phyloP scores from a whole-genome alignment of 2,329 filamentous ascomycete species.

The Laburnicola sp. region DNA sequence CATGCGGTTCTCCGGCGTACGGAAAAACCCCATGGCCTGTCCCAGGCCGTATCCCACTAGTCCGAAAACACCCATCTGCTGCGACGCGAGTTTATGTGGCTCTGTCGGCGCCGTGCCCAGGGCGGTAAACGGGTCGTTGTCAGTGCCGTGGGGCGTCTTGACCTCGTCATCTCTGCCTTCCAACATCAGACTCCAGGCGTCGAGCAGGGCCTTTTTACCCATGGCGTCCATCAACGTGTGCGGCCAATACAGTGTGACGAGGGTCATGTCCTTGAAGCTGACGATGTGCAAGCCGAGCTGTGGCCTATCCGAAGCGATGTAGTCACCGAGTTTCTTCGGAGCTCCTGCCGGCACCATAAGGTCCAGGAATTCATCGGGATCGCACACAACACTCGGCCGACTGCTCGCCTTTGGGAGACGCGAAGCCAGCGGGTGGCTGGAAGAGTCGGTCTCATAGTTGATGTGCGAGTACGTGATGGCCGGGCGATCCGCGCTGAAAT shows the following conservation, averaged over 20 bases:
- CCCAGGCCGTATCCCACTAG: slow-evolving; percentile 1
- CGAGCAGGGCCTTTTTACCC: slow-evolving; percentile 20
- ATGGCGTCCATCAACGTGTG: slow-evolving; percentile 30
- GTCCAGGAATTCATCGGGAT: slow-evolving; percentile 2
- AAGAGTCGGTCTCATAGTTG: background rate
- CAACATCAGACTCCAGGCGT: slow-evolving; percentile 29
- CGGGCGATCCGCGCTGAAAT: background rate
- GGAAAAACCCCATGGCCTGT: background rate
- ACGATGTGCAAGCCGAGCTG: slow-evolving; percentile 23
- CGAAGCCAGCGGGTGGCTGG: slow-evolving; percentile 3
- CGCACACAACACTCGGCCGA: background rate
- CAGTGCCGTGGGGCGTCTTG: slow-evolving; percentile 21
- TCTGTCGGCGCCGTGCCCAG: slow-evolving; percentile 10
- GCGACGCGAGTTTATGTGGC: background rate
- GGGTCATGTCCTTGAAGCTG: slow-evolving; percentile 28
- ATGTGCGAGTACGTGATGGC: slow-evolving; percentile 7
- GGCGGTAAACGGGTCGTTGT: slow-evolving; percentile 21
- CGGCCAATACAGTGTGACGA: slow-evolving; percentile 27
- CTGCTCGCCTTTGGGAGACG: background rate
- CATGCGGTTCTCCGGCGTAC: slow-evolving; percentile 3
- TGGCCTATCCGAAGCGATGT: slow-evolving; percentile 19
- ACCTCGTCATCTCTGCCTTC: slow-evolving; percentile 26
- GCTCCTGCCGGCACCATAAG: background rate
- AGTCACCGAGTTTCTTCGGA: slow-evolving; percentile 6
- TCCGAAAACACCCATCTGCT: slow-evolving; percentile 1